Percentiles rank a stretch among this genome's conserved stretches.
phyloP scores from a whole-genome alignment of 108 stramenopile species.

The Nitzschia sp. region DNA sequence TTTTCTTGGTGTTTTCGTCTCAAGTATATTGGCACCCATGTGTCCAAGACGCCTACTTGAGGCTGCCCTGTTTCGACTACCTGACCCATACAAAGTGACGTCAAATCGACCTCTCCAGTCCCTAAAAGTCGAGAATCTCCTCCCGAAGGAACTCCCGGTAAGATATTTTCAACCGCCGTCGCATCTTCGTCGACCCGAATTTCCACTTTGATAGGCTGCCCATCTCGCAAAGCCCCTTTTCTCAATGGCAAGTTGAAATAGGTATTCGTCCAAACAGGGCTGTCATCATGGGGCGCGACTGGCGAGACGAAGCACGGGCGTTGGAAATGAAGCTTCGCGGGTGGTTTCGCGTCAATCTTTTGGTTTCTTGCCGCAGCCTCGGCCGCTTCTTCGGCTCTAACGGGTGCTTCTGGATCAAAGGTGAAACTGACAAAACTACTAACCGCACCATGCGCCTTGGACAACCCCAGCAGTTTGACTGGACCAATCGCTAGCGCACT shows the following conservation, averaged over 20 bases:
- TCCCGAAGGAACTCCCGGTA: constrained; percentile 46
- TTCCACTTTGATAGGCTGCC: constrained; percentile 37
- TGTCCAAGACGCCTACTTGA: constrained; percentile 53
- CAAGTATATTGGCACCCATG: constrained; percentile 62
- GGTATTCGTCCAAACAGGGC: constrained; percentile 70
- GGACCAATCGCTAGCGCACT: constrained; percentile 72
- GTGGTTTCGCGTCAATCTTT: constrained; percentile 14
- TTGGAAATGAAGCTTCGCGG: constrained; percentile 4
- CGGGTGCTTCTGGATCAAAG: constrained; percentile 38
- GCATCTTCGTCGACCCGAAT: constrained; percentile 77
- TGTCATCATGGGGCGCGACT: constrained; percentile 56
- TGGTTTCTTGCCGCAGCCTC: not conserved
- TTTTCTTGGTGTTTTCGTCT: constrained; percentile 11
- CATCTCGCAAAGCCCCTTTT: constrained; percentile 64
- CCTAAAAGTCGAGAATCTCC: constrained; percentile 67
- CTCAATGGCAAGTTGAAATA: constrained; percentile 55
- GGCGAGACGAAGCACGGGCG: constrained; percentile 40
- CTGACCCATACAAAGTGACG: constrained; percentile 64
- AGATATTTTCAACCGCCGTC: constrained; percentile 46
- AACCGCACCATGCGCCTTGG: constrained; percentile 71
- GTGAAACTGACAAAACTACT: constrained; percentile 55
- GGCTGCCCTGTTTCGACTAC: constrained; percentile 37
- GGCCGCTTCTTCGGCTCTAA: constrained; percentile 6
- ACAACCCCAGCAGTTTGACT: constrained; percentile 68
- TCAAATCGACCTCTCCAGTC: constrained; percentile 62